Conservation (phyloP, 352 stramenopile species). For the Discostella stelligera region DNA sequence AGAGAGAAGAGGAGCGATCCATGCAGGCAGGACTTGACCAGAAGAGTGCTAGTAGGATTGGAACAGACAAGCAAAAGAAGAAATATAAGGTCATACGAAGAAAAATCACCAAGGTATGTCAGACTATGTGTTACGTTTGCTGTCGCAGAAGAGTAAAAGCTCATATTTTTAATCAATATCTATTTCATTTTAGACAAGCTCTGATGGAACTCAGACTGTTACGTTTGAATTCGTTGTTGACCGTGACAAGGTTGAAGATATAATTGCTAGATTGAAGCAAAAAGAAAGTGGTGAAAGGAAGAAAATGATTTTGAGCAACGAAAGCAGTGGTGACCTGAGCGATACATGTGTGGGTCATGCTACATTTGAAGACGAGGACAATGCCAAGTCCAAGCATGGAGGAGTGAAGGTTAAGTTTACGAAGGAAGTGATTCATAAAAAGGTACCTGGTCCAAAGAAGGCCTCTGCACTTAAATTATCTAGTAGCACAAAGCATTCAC, state of each 20-base stretch:
- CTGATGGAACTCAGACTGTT: slow-evolving; percentile 66
- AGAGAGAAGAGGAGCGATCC: slow-evolving; percentile 68
- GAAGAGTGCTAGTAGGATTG: slow-evolving; percentile 16
- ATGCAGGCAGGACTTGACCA: slow-evolving; percentile 55
- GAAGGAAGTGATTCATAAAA: slow-evolving; percentile 38
- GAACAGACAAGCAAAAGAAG: slow-evolving; percentile 24
- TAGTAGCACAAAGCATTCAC: slow-evolving; percentile 32
- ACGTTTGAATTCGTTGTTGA: slow-evolving; percentile 82
- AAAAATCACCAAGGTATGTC: slow-evolving; percentile 62
- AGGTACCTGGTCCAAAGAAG: slow-evolving; percentile 33
- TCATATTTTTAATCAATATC: slow-evolving; percentile 4
- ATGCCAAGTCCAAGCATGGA: too few species aligned
- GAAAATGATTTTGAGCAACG: slow-evolving; percentile 24
- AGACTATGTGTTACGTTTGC: background rate
- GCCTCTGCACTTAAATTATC: slow-evolving; percentile 33
- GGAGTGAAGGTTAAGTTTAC: slow-evolving; percentile 26
- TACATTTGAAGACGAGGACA: slow-evolving; percentile 80
- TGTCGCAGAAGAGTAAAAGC: background rate
- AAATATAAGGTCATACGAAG: slow-evolving; percentile 69
- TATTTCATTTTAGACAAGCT: slow-evolving; percentile 45
- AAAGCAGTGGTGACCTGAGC: slow-evolving; percentile 28
- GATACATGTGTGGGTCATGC: slow-evolving; percentile 69
- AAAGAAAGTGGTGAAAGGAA: slow-evolving; percentile 42
- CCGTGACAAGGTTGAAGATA: slow-evolving; percentile 66
- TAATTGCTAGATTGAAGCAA: slow-evolving; percentile 50